Percentiles rank a stretch among this genome's conserved stretches.
Conservation (phyloP, 2,329 filamentous ascomycete species). For the Colletotrichum sp. region DNA sequence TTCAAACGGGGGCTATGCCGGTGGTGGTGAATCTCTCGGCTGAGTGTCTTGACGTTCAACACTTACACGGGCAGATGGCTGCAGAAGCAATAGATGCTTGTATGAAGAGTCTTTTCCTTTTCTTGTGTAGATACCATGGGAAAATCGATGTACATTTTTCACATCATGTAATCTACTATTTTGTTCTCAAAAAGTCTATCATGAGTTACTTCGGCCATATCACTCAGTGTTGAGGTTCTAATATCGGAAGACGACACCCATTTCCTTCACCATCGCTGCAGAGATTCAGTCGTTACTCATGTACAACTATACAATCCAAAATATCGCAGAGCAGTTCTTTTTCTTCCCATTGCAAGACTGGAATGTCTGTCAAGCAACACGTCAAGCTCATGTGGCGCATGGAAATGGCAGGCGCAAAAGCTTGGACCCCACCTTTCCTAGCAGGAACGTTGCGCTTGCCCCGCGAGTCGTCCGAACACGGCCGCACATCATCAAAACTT, state of each 20-base stretch:
- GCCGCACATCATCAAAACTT: not conserved
- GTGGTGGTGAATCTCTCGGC: not conserved
- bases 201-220: too few species aligned
- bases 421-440: not conserved
- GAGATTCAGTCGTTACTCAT: not conserved
- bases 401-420: not conserved
- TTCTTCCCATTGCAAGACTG: not conserved
- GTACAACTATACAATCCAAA: not conserved
- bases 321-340: not conserved
- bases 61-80: not conserved
- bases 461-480: not conserved
- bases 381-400: not conserved
- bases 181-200: not conserved
- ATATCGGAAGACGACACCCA: not conserved
- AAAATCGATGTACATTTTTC: not conserved
- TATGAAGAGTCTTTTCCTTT: not conserved
- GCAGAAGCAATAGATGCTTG: not conserved
- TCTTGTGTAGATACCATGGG: accelerated
- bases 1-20: not conserved
- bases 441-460: not conserved
- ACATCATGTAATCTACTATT: not conserved
- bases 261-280: not conserved
- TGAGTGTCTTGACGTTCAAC: not conserved
- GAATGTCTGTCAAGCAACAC: not conserved
- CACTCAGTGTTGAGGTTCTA: not conserved